phyloP scores from a whole-genome alignment of 495 filamentous ascomycete species.

The Neurospora sp. region DNA sequence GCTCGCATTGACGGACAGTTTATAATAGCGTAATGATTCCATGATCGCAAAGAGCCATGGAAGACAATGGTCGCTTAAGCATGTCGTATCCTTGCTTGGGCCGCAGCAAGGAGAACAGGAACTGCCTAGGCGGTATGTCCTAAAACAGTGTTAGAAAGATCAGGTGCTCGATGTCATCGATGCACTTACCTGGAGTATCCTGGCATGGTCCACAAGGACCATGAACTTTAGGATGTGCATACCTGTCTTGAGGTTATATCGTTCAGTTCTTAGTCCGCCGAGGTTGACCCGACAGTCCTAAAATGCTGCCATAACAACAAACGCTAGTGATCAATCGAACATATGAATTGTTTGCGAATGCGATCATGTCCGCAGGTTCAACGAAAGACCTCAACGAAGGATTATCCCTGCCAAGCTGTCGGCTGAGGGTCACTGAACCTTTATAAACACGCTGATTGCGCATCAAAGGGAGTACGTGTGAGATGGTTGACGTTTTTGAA shows the following conservation, averaged over 20 bases:
- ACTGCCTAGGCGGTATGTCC: neutral
- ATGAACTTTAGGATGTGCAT: neutral
- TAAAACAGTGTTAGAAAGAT: neutral
- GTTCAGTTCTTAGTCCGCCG: neutral
- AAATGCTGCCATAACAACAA: neutral
- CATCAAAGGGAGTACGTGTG: neutral
- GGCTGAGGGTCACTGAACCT: neutral
- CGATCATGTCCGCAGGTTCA: neutral
- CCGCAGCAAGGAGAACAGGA: neutral
- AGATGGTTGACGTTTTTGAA: neutral
- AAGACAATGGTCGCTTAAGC: neutral
- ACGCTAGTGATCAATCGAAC: neutral
- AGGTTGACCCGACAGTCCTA: neutral
- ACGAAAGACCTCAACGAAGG: neutral
- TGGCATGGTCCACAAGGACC: neutral
- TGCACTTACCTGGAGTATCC: neutral
- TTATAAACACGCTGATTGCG: neutral
- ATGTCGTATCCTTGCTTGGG: neutral
- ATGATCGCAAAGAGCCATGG: neutral
- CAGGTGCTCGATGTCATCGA: neutral
- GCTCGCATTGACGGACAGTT: neutral
- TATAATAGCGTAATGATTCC: neutral
- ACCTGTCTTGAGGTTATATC: neutral
- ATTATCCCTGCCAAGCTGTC: neutral
- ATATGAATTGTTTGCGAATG: neutral